These are phyloP conservation scores for Xerocomellus dryophilus DNA, from an alignment of 768 basidiomycete genomes.

Conservation along the genomic window DNA sequence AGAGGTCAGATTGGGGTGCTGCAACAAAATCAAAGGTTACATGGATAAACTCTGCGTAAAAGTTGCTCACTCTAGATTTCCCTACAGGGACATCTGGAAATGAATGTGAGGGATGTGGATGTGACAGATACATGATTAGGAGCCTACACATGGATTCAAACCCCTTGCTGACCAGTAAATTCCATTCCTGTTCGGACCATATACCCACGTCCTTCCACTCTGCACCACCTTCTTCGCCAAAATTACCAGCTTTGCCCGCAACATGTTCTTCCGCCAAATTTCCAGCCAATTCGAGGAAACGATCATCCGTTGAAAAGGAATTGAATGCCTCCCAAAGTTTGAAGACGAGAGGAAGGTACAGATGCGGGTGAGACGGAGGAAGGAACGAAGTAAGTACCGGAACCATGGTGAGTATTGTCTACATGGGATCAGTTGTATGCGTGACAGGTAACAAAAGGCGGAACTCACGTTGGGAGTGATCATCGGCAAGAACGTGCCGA, in stretches of 20 bases:
- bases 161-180: constrained; percentile 76
- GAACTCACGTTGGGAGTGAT: constrained; percentile 64
- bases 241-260: constrained; percentile 53
- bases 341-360: constrained; percentile 71
- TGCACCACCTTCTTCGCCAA: constrained; percentile 53
- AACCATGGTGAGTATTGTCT: constrained; percentile 70
- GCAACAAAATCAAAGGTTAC: constrained; percentile 1
- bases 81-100: constrained; percentile 48
- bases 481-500: constrained; percentile 66
- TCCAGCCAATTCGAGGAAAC: constrained; percentile 68
- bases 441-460: neutral
- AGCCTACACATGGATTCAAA: constrained; percentile 70
- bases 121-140: neutral
- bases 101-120: constrained; percentile 38
- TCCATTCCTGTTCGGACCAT: constrained; percentile 83
- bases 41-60: neutral
- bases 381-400: constrained; percentile 78
- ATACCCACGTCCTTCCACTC: constrained; percentile 86
- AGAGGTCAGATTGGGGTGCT: constrained; percentile 66
- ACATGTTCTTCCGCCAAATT: constrained; percentile 72
- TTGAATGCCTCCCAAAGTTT: constrained; percentile 79
- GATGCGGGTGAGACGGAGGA: constrained; percentile 60
- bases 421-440: constrained; percentile 7
- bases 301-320: constrained; percentile 69
- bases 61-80: constrained; percentile 49